Conservation (phyloP, 345 rosid species). For the Linum usitatissimum region DNA sequence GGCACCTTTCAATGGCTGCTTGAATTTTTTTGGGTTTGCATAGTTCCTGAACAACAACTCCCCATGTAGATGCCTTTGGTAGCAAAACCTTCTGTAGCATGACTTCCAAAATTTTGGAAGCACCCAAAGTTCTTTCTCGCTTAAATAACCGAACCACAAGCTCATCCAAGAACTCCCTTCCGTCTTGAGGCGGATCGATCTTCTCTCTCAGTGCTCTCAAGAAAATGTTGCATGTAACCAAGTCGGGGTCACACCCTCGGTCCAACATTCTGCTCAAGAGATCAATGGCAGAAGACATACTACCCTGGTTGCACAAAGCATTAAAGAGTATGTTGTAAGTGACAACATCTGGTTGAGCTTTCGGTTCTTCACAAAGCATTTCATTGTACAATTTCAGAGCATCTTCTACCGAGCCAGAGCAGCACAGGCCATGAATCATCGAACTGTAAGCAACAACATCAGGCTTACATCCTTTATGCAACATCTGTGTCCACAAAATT, state of each 20-base stretch:
- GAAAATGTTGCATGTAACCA: constrained; percentile 63
- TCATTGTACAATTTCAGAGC: constrained; percentile 69
- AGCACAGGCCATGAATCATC: constrained; percentile 77
- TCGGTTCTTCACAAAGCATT: constrained; percentile 68
- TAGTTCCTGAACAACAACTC: constrained; percentile 45
- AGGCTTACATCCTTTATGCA: constrained; percentile 53
- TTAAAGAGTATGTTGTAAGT: constrained; percentile 73
- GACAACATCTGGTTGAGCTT: constrained; percentile 73
- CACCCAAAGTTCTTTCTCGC: constrained; percentile 52
- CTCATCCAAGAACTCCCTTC: constrained; percentile 64
- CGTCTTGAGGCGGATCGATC: constrained; percentile 61
- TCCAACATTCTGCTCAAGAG: constrained; percentile 75
- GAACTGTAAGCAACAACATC: constrained; percentile 78
- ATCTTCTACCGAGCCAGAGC: constrained; percentile 44
- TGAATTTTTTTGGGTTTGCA: constrained; percentile 59
- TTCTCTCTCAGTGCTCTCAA: constrained; percentile 56
- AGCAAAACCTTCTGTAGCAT: constrained; percentile 63
- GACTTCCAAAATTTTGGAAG: constrained; percentile 56
- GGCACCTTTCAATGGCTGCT: constrained; percentile 52
- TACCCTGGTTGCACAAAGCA: constrained; percentile 54
- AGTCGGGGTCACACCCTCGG: constrained; percentile 70
- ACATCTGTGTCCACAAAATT: constrained; percentile 68
- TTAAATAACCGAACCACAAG: constrained; percentile 56
- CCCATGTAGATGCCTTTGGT: constrained; percentile 61
- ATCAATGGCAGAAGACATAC: constrained; percentile 58